phyloP scores from a whole-genome alignment of 2,329 filamentous ascomycete genomes.

The Basipetospora chlamydospora region DNA sequence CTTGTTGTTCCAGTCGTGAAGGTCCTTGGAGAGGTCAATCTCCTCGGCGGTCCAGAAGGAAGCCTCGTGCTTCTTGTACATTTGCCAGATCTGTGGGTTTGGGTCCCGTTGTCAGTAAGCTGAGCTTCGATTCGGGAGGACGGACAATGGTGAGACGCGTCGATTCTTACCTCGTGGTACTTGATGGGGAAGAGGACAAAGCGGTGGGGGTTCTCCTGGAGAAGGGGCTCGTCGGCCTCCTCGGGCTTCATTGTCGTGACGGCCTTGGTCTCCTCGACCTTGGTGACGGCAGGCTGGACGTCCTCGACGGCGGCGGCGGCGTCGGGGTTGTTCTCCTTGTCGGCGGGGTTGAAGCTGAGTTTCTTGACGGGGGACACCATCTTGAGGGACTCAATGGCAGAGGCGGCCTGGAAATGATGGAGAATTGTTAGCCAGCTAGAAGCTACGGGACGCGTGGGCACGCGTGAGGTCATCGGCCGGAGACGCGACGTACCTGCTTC shows the following conservation, averaged over 20 bases:
- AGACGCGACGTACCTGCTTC: constrained; percentile 36
- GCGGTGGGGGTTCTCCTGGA: constrained; percentile 88
- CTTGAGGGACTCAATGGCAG: constrained; percentile 75
- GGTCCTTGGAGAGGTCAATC: constrained; percentile 96
- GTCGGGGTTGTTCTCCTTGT: constrained; percentile 60
- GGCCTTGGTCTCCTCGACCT: constrained; percentile 24
- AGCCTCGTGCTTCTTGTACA: constrained; percentile 99
- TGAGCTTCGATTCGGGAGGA: background rate
- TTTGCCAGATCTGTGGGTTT: constrained; percentile 78
- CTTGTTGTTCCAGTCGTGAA: constrained; percentile 98
- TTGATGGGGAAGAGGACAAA: constrained; percentile 99
- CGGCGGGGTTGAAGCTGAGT: constrained; percentile 55
- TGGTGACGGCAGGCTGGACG: constrained; percentile 38
- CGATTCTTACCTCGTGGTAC: constrained; percentile 77
- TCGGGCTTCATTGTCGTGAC: constrained; percentile 43
- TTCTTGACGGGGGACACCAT: constrained; percentile 92
- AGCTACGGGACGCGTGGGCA: background rate
- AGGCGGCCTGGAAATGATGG: constrained; percentile 50
- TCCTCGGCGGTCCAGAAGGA: constrained; percentile 99
- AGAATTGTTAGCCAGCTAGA: background rate
- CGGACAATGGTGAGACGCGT: constrained; percentile 11
- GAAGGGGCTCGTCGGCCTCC: constrained; percentile 75
- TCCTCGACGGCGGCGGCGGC: constrained; percentile 35
- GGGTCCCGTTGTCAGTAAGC: background rate
- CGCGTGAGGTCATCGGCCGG: constrained; percentile 3